Conservation (phyloP, 2,329 filamentous ascomycete genomes). For the Aspergillus pseudotamarii region DNA sequence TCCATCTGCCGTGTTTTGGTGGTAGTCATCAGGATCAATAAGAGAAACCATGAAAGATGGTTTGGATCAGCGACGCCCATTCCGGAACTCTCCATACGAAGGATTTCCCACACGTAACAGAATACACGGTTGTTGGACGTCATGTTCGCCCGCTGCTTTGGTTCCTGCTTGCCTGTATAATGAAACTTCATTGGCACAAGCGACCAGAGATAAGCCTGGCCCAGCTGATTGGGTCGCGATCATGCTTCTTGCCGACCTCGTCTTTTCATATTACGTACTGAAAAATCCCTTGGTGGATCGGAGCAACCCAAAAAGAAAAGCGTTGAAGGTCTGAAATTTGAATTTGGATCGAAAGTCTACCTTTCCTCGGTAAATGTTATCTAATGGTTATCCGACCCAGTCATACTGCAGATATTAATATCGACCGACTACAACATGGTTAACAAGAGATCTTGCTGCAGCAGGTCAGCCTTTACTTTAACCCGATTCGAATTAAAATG, state of each 20-base stretch:
- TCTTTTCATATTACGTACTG: slow-evolving; percentile 38
- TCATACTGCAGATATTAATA: slow-evolving; percentile 1
- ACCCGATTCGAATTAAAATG: neutral
- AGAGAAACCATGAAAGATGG: slow-evolving; percentile 13
- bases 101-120: slow-evolving; percentile 35
- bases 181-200: slow-evolving; percentile 1
- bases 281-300: slow-evolving; percentile 11
- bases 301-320: neutral
- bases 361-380: neutral
- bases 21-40: slow-evolving; percentile 23
- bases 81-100: slow-evolving; percentile 19
- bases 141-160: slow-evolving; percentile 10
- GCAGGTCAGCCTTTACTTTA: neutral
- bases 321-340: neutral
- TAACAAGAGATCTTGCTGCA: neutral
- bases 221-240: slow-evolving; percentile 32
- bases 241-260: slow-evolving; percentile 19
- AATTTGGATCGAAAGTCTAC: neutral
- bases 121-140: slow-evolving; percentile 19
- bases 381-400: slow-evolving; percentile 1
- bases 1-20: neutral
- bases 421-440: neutral
- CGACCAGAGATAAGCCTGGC: slow-evolving; percentile 32
- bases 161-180: slow-evolving; percentile 9
- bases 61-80: slow-evolving; percentile 16